A percentile compares a stretch with the other conserved stretches of the same genome.
Conservation (phyloP, 129 eudicot species). For the Tanacetum coccineum region DNA sequence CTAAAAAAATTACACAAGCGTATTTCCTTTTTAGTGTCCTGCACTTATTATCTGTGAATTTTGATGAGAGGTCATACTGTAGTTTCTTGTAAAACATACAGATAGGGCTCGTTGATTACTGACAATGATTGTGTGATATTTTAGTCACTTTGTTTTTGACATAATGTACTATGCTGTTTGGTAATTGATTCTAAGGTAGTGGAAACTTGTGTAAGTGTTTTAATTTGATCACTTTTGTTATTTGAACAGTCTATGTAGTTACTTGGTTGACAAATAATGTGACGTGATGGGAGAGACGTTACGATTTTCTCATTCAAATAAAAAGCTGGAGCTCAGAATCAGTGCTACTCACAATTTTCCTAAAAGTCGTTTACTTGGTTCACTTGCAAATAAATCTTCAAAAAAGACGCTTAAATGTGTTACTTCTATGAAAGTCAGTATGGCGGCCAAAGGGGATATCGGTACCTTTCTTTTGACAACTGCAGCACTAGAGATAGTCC, state of each 20-base stretch:
- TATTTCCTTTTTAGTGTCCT: neutral
- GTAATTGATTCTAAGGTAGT: neutral
- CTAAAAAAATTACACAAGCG: too few species aligned
- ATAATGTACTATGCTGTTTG: neutral
- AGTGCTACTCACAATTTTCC: slow-evolving; percentile 30
- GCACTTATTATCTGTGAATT: neutral
- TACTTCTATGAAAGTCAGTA: slow-evolving; percentile 39
- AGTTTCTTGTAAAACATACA: neutral
- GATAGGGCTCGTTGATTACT: slow-evolving; percentile 10
- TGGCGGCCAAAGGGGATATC: slow-evolving; percentile 39
- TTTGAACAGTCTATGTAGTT: slow-evolving; percentile 2
- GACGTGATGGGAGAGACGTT: slow-evolving; percentile 43
- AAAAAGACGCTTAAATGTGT: slow-evolving; percentile 45
- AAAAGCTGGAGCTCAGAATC: slow-evolving; percentile 34
- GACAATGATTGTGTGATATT: slow-evolving; percentile 8
- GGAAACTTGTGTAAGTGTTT: slow-evolving; percentile 16
- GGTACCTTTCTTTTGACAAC: slow-evolving; percentile 48
- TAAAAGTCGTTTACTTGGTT: slow-evolving; percentile 38
- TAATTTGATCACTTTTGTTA: slow-evolving; percentile 12
- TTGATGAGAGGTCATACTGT: neutral
- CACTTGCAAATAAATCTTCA: slow-evolving; percentile 37
- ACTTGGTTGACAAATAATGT: slow-evolving; percentile 20
- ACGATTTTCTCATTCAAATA: slow-evolving; percentile 27
- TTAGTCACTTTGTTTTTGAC: slow-evolving; percentile 1
- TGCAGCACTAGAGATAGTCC: slow-evolving; percentile 54